Evolutionary conservation across 345 rosid species (phyloP).

Genomic region (Gynandropsis gynandra): DNA sequence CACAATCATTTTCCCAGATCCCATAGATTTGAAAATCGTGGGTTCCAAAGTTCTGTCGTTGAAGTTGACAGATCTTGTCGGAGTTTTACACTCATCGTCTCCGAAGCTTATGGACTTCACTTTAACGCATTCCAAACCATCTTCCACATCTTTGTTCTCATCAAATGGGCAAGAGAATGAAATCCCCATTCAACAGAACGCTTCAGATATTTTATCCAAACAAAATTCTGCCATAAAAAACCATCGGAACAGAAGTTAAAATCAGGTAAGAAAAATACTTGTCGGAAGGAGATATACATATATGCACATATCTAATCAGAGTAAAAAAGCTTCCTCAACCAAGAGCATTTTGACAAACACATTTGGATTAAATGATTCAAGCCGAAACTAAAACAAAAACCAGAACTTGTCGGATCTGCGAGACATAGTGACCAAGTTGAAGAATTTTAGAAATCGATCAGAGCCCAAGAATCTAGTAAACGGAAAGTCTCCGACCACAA

Average conservation of each 20-base stretch:
- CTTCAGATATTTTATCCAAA: constrained; percentile 8
- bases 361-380: background rate
- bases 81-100: constrained; percentile 48
- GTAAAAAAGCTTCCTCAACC: too few species aligned
- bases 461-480: background rate
- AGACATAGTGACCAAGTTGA: constrained; percentile 11
- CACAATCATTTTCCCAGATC: constrained; percentile 66
- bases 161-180: constrained; percentile 54
- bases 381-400: background rate
- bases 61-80: constrained; percentile 62
- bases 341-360: constrained; percentile 14
- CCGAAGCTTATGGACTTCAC: constrained; percentile 83
- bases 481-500: too few species aligned
- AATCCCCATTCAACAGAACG: constrained; percentile 55
- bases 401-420: constrained; percentile 28
- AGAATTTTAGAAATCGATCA: constrained; percentile 2
- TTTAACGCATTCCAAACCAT: constrained; percentile 51
- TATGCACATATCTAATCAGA: too few species aligned
- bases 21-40: constrained; percentile 48
- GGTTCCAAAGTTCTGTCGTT: constrained; percentile 44
- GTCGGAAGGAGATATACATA: constrained; percentile 3
- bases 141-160: constrained; percentile 47
- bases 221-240: too few species aligned
- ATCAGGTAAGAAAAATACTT: constrained; percentile 22
- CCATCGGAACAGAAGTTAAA: constrained; percentile 11